These are phyloP conservation scores for Eimeria zaria DNA, from an alignment of 169 alveolate genomes.

Conservation along the genomic window DNA sequence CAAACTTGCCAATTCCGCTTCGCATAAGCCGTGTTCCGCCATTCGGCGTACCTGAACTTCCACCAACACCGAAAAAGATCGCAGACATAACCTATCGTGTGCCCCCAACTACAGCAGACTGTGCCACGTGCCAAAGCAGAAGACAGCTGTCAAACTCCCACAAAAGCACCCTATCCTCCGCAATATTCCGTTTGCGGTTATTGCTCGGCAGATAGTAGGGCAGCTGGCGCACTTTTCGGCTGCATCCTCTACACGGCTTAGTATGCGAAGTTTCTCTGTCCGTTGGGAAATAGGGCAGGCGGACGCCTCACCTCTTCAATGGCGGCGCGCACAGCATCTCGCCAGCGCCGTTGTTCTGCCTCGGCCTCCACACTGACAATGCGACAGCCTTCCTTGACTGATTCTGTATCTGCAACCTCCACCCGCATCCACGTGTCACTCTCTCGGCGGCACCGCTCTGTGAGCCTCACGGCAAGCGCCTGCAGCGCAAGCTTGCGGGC, in stretches of 20 bases:
- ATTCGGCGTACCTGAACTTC: slow-evolving; percentile 71
- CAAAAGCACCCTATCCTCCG: neutral
- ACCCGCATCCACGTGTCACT: slow-evolving; percentile 69
- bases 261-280: neutral
- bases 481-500: slow-evolving; percentile 79
- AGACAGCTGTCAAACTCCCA: neutral
- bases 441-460: slow-evolving; percentile 40
- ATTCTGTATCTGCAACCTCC: slow-evolving; percentile 66
- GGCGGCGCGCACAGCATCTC: slow-evolving; percentile 67
- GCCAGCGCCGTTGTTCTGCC: slow-evolving; percentile 66
- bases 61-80: neutral
- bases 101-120: neutral
- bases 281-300: neutral
- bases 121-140: neutral
- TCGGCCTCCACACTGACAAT: slow-evolving; percentile 73
- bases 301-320: slow-evolving; percentile 41
- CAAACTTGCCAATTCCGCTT: slow-evolving; percentile 65
- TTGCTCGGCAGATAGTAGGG: neutral
- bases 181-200: neutral
- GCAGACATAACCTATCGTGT: neutral
- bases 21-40: slow-evolving; percentile 77
- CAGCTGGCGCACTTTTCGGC: neutral
- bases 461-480: slow-evolving; percentile 77
- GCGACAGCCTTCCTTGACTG: slow-evolving; percentile 83
- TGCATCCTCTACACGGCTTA: neutral